Evolutionary conservation across 805 yeast species (phyloP), one percentile per base, ranked within the genome.

Genomic region (Candida glaebosa): DNA sequence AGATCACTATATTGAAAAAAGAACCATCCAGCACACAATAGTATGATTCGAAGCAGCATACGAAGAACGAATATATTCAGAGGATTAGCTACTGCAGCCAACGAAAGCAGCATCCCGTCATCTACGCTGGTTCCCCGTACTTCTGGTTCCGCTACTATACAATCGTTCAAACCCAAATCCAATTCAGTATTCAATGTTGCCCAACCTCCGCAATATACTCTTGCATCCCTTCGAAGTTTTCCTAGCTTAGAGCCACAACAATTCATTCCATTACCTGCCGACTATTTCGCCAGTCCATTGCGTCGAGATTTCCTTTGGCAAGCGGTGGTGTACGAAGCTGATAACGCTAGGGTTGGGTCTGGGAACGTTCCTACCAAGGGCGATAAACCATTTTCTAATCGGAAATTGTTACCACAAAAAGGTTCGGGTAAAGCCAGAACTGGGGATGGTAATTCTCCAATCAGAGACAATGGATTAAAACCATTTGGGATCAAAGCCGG

Each of bases 391-490:
- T 90, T 78, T 61, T 84, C 95, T 18, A 78, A 95, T 63, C 76
- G 77, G 56, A 93, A 93, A 60, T 69, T 93, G 51, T 73, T 79
- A 30, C 87, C 88, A 22, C 99, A 93, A 67, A 93, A 93, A 66
- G 98, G 98, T 45, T 70, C 87, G 12, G 99, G 99, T 67, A 76
- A 78, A 47, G 99, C 99, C 40, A 82, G 99, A 73, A 84, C 80
- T 41, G 99, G 99, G 70, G 97, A 90, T 65, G 89, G 86, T 44
- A 91, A 90, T 56, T 87, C 96, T 18, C 99, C 99, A 38, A 84
- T 82, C 34, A 82, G 96, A 68, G 81, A 79, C 56, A 87, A 85
- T 56, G 96, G 96, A 61, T 89, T 91, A 40, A 75, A 83, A 53
- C 97, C 98, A 0, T 79, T 84, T 54, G 96, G 93, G 12, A 82